Conservation (phyloP, 129 eudicot species). For the Tagetes patula region DNA sequence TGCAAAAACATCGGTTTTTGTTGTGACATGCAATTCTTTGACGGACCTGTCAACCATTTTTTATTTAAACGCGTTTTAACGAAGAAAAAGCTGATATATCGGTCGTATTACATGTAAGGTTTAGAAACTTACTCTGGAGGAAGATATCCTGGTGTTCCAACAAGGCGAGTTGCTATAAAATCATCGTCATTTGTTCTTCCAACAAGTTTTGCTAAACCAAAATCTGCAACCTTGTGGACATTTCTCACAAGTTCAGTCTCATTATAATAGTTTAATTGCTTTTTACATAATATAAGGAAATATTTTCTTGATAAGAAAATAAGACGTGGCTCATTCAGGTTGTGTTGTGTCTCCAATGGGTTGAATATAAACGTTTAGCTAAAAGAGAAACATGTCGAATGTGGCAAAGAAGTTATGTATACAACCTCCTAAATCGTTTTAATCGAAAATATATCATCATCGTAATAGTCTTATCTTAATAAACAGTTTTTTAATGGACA, state of each 20-base stretch:
- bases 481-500: background rate
- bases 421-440: background rate
- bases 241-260: constrained; percentile 18
- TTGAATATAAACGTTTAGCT: background rate
- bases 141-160: constrained; percentile 91
- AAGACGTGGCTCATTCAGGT: background rate
- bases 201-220: constrained; percentile 82
- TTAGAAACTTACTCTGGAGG: constrained; percentile 69
- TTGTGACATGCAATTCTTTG: constrained; percentile 80
- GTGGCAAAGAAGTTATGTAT: background rate
- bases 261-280: constrained; percentile 1
- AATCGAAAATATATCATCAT: background rate
- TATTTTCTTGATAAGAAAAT: constrained; percentile 16
- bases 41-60: constrained; percentile 52
- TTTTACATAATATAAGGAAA: background rate
- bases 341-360: background rate
- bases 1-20: constrained; percentile 85
- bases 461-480: background rate
- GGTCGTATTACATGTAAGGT: constrained; percentile 19
- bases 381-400: background rate
- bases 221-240: constrained; percentile 74
- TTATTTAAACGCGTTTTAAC: background rate
- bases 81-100: constrained; percentile 4
- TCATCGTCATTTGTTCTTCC: constrained; percentile 76
- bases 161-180: constrained; percentile 70